Evolutionary conservation across 2,329 filamentous ascomycete species (phyloP), one percentile per base, ranked within the genome.

Genomic region (Hypoxylon sp.): DNA sequence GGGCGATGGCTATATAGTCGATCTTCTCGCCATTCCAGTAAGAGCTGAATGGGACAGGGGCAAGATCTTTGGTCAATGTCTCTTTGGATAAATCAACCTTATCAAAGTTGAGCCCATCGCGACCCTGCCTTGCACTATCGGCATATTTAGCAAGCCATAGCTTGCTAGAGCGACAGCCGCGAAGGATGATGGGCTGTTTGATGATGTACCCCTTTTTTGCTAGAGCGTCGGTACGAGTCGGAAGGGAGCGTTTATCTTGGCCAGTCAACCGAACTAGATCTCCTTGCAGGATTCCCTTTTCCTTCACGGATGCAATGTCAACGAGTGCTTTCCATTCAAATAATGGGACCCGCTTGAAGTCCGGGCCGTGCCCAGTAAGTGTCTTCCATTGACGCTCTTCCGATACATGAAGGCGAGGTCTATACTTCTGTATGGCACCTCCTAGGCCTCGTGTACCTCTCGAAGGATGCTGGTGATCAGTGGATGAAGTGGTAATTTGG

Each of bases 201-300:
- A 83, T 83, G 50, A 88, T 85, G 67, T 90, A 90, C 14, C 87
- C 87, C 72, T 89, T 89, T 67, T 82, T 81, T 3, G 85, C 82
- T 1, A 90, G 79, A 2, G 83, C 81, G 67, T 89, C 86, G 0
- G 88, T 90, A 32, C 88, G 81, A 61, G 85, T 87, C 2, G 88
- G 87, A 1, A 90, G 82, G 1, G 87, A 89, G 53, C 87, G 83
- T 73, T 90, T 90, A 75, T 90, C 88, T 73, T 90, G 88, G 21
- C 83, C 82, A 11, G 86, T 86, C 0, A 88, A 77, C 19, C 83
- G 82, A 14, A 85, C 84, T 23, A 90, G 79, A 62, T 89, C 87
- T 41, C 85, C 85, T 75, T 90, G 88, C 12, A 89, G 77, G 45
- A 90, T 88, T 3, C 88, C 88, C 5, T 83, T 77, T 6, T 81